Percentiles rank a stretch among this genome's conserved stretches.
These are phyloP conservation scores for Emmonsia crescens DNA, from an alignment of 2,329 filamentous ascomycete genomes.

Conservation along the genomic window DNA sequence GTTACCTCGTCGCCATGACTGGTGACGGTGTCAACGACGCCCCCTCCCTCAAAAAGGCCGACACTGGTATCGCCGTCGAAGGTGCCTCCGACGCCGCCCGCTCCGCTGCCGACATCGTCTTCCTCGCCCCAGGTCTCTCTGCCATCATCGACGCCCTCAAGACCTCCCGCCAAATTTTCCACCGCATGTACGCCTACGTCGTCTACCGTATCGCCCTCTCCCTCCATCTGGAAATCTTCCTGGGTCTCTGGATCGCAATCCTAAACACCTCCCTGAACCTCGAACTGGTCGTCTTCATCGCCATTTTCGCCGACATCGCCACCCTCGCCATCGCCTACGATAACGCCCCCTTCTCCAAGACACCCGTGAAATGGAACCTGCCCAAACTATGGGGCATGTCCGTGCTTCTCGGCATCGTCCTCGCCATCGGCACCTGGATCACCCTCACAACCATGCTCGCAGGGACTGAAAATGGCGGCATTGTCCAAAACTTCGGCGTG, in stretches of 20 bases:
- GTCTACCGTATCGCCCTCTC: slow-evolving; percentile 91
- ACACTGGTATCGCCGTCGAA: slow-evolving; percentile 91
- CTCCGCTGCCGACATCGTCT: slow-evolving; percentile 86
- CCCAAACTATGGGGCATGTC: slow-evolving; percentile 93
- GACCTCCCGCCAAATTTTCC: slow-evolving; percentile 89
- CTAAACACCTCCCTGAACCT: slow-evolving; percentile 76
- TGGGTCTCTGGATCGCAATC: slow-evolving; percentile 84
- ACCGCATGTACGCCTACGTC: slow-evolving; percentile 94
- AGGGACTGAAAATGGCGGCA: slow-evolving; percentile 60
- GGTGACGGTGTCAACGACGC: slow-evolving; percentile 94
- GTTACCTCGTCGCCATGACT: slow-evolving; percentile 91
- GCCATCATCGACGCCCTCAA: slow-evolving; percentile 89
- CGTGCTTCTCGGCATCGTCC: slow-evolving; percentile 66
- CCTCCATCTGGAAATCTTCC: slow-evolving; percentile 81
- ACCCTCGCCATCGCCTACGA: slow-evolving; percentile 90
- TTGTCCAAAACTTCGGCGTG: slow-evolving; percentile 80
- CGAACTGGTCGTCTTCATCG: slow-evolving; percentile 82
- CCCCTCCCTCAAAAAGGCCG: slow-evolving; percentile 86
- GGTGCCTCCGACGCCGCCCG: slow-evolving; percentile 84
- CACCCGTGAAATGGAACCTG: slow-evolving; percentile 88
- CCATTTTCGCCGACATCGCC: slow-evolving; percentile 87
- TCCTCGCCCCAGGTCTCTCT: slow-evolving; percentile 81
- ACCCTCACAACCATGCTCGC: slow-evolving; percentile 74
- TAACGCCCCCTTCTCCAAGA: slow-evolving; percentile 76
- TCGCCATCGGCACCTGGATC: slow-evolving; percentile 79